Percentiles rank a stretch among this genome's conserved stretches.
Evolutionary conservation across 768 basidiomycete genomes (phyloP).

Genomic region (Paxillus rubicundulus): DNA sequence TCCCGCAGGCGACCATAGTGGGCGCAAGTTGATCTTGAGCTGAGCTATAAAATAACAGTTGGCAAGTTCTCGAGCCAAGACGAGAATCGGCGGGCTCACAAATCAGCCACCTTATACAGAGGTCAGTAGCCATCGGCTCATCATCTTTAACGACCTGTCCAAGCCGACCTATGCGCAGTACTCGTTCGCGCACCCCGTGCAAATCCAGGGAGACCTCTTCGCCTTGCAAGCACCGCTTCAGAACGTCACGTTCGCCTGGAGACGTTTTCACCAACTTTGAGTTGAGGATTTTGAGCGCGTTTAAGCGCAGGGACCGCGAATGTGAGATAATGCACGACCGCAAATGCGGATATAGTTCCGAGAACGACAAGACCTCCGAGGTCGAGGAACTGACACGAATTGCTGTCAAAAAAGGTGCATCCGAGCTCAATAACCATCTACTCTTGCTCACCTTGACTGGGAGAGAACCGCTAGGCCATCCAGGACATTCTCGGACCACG

Average conservation of each 20-base stretch:
- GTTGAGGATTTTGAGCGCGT: conserved; percentile 60
- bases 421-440: background rate
- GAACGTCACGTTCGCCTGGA: conserved; percentile 47
- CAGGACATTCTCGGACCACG: conserved; percentile 55
- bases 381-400: conserved; percentile 16
- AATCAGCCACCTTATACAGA: conserved; percentile 70
- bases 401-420: background rate
- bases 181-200: conserved; percentile 81
- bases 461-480: conserved; percentile 50
- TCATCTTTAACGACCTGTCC: conserved; percentile 57
- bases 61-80: background rate
- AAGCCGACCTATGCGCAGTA: conserved; percentile 72
- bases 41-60: conserved; percentile 52
- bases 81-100: conserved; percentile 42
- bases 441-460: conserved; percentile 42
- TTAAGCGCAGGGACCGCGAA: conserved; percentile 61
- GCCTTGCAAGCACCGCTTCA: conserved; percentile 69
- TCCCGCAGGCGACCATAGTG: conserved; percentile 82
- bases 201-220: conserved; percentile 80
- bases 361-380: conserved; percentile 35
- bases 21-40: conserved; percentile 89
- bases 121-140: conserved; percentile 51
- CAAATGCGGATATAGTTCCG: conserved; percentile 52
- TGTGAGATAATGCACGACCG: conserved; percentile 65
- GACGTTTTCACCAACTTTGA: conserved; percentile 47